phyloP scores from a whole-genome alignment of 208 protist species.

The Willaertia magna region DNA sequence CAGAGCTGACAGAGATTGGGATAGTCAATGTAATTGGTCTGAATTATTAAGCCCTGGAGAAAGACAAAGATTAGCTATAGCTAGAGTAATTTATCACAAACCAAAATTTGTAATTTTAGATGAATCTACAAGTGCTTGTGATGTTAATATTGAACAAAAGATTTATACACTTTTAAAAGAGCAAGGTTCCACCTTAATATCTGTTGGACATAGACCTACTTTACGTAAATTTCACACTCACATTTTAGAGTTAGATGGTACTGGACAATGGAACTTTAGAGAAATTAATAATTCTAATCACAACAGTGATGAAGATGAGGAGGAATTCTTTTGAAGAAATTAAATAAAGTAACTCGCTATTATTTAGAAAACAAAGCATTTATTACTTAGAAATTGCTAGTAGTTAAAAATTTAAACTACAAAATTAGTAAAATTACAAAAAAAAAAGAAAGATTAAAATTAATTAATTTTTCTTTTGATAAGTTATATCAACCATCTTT shows the following conservation, averaged over 20 bases:
- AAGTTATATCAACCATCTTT: slow-evolving; percentile 20
- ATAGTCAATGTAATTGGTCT: not conserved
- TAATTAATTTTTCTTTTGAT: slow-evolving; percentile 20
- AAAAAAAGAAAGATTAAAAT: no score
- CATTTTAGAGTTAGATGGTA: slow-evolving; percentile 56
- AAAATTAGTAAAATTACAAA: no score
- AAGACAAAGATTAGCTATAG: slow-evolving; percentile 27
- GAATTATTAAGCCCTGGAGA: not conserved
- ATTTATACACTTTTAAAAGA: slow-evolving; percentile 41
- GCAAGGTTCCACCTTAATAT: slow-evolving; percentile 29
- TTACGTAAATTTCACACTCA: slow-evolving; percentile 19
- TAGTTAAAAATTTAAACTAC: no score
- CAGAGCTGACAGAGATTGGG: not conserved
- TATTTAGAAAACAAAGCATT: no score
- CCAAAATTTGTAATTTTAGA: slow-evolving; percentile 39
- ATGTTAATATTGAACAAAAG: slow-evolving; percentile 32
- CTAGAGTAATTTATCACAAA: slow-evolving; percentile 36
- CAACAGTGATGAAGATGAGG: no score
- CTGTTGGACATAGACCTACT: slow-evolving; percentile 16
- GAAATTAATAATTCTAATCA: no score
- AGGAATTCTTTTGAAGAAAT: no score
- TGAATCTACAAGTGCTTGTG: slow-evolving; percentile 38
- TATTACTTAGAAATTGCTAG: no score
- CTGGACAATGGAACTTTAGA: slow-evolving; percentile 15
- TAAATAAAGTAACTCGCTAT: no score